Percentiles rank a stretch among this genome's conserved stretches.
Evolutionary conservation across 2,329 filamentous ascomycete species (phyloP).

Genomic region (Fusarium sp.): DNA sequence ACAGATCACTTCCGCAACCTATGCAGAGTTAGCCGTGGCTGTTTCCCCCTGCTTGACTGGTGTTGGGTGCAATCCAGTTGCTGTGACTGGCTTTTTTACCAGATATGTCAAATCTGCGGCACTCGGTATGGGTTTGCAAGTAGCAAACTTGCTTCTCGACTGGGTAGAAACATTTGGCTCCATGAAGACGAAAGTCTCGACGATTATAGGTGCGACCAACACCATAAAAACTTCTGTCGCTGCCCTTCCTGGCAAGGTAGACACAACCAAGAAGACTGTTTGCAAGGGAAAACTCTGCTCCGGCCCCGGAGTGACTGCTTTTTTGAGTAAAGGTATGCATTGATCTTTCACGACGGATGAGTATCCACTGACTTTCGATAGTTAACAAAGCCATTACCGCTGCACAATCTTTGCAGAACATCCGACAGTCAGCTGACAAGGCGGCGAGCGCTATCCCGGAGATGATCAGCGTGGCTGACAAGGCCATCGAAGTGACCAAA

Average conservation of each 20-base stretch:
- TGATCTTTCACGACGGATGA: too few species aligned
- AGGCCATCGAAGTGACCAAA: background rate
- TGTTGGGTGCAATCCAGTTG: background rate
- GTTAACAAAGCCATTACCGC: background rate
- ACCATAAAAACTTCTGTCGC: background rate
- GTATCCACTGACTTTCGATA: background rate
- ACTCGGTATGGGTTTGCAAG: background rate
- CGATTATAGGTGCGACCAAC: background rate
- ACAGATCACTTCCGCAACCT: slow-evolving; percentile 1
- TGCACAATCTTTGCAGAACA: background rate
- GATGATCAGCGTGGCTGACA: background rate
- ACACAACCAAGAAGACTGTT: background rate
- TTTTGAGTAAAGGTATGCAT: background rate
- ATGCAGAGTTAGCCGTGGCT: background rate
- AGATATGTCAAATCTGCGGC: background rate
- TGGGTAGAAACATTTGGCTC: background rate
- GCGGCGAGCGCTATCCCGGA: background rate
- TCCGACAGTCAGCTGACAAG: background rate
- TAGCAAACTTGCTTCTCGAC: background rate
- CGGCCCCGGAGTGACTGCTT: slow-evolving; percentile 2
- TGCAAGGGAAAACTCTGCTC: background rate
- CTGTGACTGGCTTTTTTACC: background rate
- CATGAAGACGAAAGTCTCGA: background rate
- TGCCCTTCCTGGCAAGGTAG: background rate
- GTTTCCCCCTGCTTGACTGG: background rate